Base-by-base conservation (phyloP, 768 basidiomycete genomes). In the Agrocybe chaxingu region DNA sequence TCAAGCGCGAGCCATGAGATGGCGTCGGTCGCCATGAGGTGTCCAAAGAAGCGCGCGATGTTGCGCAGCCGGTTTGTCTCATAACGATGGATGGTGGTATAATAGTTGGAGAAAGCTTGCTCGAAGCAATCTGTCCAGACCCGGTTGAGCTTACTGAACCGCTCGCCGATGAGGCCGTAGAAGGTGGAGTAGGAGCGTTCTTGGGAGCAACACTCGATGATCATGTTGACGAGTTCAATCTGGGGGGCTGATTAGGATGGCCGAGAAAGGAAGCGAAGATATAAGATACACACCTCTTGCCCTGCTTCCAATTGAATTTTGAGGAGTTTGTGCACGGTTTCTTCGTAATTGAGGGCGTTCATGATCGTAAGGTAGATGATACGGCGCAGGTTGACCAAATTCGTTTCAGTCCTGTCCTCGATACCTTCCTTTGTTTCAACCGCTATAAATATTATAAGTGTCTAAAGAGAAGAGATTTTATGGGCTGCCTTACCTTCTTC, bases 161-260 rank as follows among this genome's bases (percentile, higher is more conserved):
- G 89, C 67, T 99, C 97, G 48, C 93, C 93, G 55, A 97, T 78
- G 16, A 98, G 83, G 9, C 97, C 97, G 62, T 95, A 99, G 76
- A 97, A 98, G n/a, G 80, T 89, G 2, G 91, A 92, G 68, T 98
- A 99, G 1, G 96, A 94, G 10, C 97, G 89, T 67, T 98, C 97
- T 74, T 99, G 97, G 1, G 97, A 98, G 67, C 97, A 98, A 88
- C 97, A 99, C 62, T 98, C 96, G 68, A 99, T 90, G 55, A 99
- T 82, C 97, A 99, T 99, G 77, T 98, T 98, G 66, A 91, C 83
- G 51, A 99, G 70, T 66, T 98, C 96, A 59, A 92, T 89, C 92
- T 97, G 30, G 19, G 3, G 7, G 29, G 18, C 42, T 16, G 7
- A 45, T 45, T 12, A 51, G 16, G 19, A 42, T 31, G 33, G 30